Evolutionary conservation across 2,329 filamentous ascomycete species (phyloP), one percentile per base, ranked within the genome.

Genomic region (Talaromyces sp.): DNA sequence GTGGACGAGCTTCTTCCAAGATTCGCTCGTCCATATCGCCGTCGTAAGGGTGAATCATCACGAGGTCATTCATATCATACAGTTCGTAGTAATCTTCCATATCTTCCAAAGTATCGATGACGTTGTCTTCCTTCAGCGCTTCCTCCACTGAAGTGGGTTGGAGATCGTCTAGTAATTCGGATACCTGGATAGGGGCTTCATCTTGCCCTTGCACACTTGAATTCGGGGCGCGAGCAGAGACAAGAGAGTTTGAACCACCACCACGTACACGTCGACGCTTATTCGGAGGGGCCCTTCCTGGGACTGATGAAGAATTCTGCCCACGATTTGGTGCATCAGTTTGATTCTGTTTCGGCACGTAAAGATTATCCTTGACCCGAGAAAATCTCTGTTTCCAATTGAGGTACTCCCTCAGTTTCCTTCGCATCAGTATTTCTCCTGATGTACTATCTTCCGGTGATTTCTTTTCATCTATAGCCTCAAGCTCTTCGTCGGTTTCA

Each of bases 21-120:
- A 98, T 85, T 75, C 96, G 92, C 74, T 98, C 95, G 75, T 99
- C 95, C 81, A 94, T 90, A 74, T 98, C 95, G 11, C 93, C 93
- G 66, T 97, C 93, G 75, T 97, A 99, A 1, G 95, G 90, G 75
- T 98, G 95, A 19, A 98, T 84, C 47, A 97, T 87, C 13, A 98
- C 85, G 22, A 98, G 82, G 69, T 97, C 91, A 70, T 92, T 86
- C 88, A 96, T 95, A 63, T 96, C 91, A 75, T 94, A 97, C 37
- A 98, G 84, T 75, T 95, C 87, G 75, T 93, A 98, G 79, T 90
- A 95, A 70, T 94, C 90, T 68, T 97, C 93, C 90, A 95, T 94
- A 73, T 96, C 86, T 57, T 96, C 90, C 8, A 97, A 83, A 0
- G 92, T 90, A 76, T 98, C 95, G 5, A 87, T 82, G 2, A 88